phyloP scores from a whole-genome alignment of 371 early-diverging fungal genomes.

The Rhizomucor pusillus region DNA sequence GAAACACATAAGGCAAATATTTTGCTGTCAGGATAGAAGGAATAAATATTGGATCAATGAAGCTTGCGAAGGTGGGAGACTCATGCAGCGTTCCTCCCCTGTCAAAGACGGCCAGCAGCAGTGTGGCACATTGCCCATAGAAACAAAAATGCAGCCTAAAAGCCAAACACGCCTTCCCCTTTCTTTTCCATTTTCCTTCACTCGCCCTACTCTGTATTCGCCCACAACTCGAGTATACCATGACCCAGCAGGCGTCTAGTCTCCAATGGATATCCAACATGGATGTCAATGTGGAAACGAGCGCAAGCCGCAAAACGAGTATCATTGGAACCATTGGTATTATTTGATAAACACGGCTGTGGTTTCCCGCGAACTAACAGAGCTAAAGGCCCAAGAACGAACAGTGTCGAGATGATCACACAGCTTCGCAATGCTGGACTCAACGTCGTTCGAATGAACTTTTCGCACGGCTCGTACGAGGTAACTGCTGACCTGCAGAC shows the following conservation, averaged over 20 bases:
- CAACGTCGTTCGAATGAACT: constrained; percentile 94
- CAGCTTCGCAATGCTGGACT: constrained; percentile 91
- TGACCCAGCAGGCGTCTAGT: constrained; percentile 28
- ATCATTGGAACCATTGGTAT: constrained; percentile 83
- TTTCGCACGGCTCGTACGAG: constrained; percentile 95
- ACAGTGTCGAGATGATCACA: constrained; percentile 81
- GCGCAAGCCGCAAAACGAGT: constrained; percentile 72
- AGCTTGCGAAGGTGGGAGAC: no score
- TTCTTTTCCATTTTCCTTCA: constrained; percentile 4
- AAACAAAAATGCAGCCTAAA: no score
- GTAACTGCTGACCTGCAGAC: constrained; percentile 27
- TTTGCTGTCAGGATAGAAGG: no score
- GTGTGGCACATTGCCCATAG: no score
- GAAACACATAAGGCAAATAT: no score
- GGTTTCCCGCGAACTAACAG: background rate
- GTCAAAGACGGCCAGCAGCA: no score
- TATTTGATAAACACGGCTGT: background rate
- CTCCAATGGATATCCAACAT: constrained; percentile 78
- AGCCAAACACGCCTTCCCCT: background rate
- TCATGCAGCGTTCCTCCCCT: no score
- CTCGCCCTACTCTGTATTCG: constrained; percentile 24
- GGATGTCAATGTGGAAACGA: constrained; percentile 61
- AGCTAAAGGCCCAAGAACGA: constrained; percentile 75
- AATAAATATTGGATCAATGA: no score
- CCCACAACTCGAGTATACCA: constrained; percentile 2